Base-by-base conservation (phyloP, 345 rosid genomes). In the Salix koriyanagi region DNA sequence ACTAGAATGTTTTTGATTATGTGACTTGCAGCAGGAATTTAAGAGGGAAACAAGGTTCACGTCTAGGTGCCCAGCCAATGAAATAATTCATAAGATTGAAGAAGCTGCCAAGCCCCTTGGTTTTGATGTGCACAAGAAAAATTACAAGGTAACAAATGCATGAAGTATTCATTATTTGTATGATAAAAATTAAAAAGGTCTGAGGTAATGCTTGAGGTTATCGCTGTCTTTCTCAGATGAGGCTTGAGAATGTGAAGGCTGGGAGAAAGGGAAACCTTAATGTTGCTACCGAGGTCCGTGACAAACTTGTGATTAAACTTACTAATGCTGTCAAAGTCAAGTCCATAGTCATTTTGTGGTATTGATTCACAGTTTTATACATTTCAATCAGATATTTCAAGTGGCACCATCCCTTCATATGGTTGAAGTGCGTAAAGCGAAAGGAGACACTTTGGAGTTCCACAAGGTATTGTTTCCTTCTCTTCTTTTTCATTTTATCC, bases 391-490 rank as follows among this genome's bases (percentile, higher is more conserved):
- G 98, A 81, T 96, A 71, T 93, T 96, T 80, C 96, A 96, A 96
- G 92, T 96, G 81, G 90, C 99, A 25, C 98, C 99, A 70, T 93
- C 94, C 39, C 86, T 96, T 67, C 96, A 96, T 81, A 90, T 93
- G 98, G 96, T 96, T 41, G 96, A 96, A 84, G 88, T 96, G 48
- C 90, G 97, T 15, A 96, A 96, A 81, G 91, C 98, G 2, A 93
- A 92, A 81, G 99, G 99, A n/a, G 98, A 96, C 81, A 96, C 99
- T 18, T 82, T 96, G 67, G 99, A 96, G 79, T 96, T 93, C 74
- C 94, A 91, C 56, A 93, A 90, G 97, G 97, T 93, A 86, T 41
- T 11, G 44, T 56, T 39, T 56, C 52, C 54, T 25, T 30, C 32
- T 23, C 34, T 60, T 46, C 2, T 0, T n/a, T 21, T 28, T 56